Conservation (phyloP, 345 rosid species). For the Salix purpurea region DNA sequence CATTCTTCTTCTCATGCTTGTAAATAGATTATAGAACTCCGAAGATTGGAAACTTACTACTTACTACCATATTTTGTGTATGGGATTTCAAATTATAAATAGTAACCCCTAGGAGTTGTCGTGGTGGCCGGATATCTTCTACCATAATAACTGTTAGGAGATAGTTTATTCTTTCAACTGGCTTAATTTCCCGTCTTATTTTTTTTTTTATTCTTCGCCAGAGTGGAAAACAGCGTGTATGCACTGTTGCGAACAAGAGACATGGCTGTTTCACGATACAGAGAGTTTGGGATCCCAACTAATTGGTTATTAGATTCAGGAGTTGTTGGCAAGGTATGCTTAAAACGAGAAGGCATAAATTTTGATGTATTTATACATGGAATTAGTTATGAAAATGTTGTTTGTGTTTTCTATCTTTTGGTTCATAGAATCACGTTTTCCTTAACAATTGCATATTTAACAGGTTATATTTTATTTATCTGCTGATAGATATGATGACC, state of each 20-base stretch:
- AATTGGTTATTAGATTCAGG: slow-evolving; percentile 85
- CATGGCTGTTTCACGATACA: slow-evolving; percentile 84
- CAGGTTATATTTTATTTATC: background rate
- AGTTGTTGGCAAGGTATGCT: slow-evolving; percentile 86
- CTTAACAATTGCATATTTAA: background rate
- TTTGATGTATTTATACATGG: background rate
- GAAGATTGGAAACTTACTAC: background rate
- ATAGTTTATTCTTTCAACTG: background rate
- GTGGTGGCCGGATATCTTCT: background rate
- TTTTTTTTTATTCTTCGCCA: slow-evolving; percentile 22
- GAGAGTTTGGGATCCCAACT: slow-evolving; percentile 82
- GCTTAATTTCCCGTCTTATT: slow-evolving; percentile 2
- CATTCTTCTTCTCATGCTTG: slow-evolving; percentile 10
- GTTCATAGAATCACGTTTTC: background rate
- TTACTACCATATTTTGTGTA: background rate
- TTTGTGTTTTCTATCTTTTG: background rate
- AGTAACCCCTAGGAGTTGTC: background rate
- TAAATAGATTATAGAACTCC: background rate
- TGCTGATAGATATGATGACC: background rate
- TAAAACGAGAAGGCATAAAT: background rate
- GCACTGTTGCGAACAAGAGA: slow-evolving; percentile 92
- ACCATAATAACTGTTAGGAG: background rate
- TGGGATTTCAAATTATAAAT: background rate
- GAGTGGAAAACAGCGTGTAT: slow-evolving; percentile 88
- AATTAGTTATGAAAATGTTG: background rate